phyloP scores from a whole-genome alignment of 768 basidiomycete species.

The Grammothele lineata region DNA sequence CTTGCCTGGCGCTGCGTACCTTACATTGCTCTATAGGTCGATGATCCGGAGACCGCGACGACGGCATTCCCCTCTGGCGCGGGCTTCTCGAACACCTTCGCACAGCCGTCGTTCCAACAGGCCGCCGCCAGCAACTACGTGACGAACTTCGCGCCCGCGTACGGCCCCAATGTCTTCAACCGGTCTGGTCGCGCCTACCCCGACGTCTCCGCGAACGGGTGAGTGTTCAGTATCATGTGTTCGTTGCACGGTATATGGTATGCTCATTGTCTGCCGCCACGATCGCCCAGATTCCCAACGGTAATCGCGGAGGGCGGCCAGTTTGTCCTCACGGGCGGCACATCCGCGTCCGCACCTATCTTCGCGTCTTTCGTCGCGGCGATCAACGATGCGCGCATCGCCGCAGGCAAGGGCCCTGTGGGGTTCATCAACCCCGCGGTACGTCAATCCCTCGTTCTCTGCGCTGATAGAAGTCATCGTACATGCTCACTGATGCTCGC shows the following conservation, averaged over 20 bases:
- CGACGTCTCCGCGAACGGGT: constrained; percentile 31
- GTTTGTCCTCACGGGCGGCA: constrained; percentile 11
- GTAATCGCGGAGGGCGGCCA: constrained; percentile 17
- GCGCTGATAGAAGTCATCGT: no score
- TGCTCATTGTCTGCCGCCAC: no score
- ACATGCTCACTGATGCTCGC: no score
- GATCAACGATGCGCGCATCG: constrained; percentile 33
- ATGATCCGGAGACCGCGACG: constrained; percentile 32
- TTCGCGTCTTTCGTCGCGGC: constrained; percentile 28
- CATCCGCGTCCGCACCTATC: constrained; percentile 30
- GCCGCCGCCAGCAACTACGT: constrained; percentile 23
- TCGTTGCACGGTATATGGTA: no score
- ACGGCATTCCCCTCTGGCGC: constrained; percentile 31
- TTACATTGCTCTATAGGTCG: constrained; percentile 9
- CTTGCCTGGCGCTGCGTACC: no score
- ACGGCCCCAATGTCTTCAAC: constrained; percentile 29
- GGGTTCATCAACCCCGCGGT: constrained; percentile 61
- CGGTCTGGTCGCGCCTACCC: constrained; percentile 28
- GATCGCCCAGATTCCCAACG: constrained; percentile 23
- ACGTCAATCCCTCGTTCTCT: constrained; percentile 8
- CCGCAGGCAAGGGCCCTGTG: constrained; percentile 27
- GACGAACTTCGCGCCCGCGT: constrained; percentile 28
- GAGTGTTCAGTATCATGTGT: no score
- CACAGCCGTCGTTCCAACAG: constrained; percentile 34
- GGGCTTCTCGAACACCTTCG: constrained; percentile 39